phyloP scores from a whole-genome alignment of 2,329 filamentous ascomycete species.

The Monilinia laxa region DNA sequence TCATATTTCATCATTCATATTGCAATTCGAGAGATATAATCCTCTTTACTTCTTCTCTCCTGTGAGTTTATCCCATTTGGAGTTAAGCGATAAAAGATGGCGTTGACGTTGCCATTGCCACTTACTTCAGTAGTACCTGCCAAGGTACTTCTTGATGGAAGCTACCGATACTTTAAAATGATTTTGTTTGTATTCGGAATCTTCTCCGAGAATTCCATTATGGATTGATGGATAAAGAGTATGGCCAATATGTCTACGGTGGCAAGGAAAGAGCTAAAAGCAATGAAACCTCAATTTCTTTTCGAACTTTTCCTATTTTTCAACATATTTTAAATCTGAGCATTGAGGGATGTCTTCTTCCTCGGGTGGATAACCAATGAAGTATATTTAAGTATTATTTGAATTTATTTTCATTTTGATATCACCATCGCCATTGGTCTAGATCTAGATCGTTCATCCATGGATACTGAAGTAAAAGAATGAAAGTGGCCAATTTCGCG shows the following conservation, averaged over 20 bases:
- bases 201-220: background rate
- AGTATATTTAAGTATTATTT: background rate
- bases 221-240: background rate
- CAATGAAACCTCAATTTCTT: too few species aligned
- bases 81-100: background rate
- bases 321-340: background rate
- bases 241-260: too few species aligned
- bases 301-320: background rate
- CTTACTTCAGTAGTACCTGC: background rate
- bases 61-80: background rate
- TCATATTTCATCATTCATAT: background rate
- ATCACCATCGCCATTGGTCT: too few species aligned
- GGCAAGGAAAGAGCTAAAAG: too few species aligned
- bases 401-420: background rate
- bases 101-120: too few species aligned
- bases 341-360: background rate
- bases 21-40: background rate
- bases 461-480: too few species aligned
- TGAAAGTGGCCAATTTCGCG: slow-evolving; percentile 17
- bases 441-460: too few species aligned
- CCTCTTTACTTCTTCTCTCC: background rate
- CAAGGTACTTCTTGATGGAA: background rate
- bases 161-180: background rate
- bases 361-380: background rate
- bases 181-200: background rate